Percentiles rank a stretch among this genome's conserved stretches.
Evolutionary conservation across 345 rosid species (phyloP).

Genomic region (Eucalyptus sideroxylon): DNA sequence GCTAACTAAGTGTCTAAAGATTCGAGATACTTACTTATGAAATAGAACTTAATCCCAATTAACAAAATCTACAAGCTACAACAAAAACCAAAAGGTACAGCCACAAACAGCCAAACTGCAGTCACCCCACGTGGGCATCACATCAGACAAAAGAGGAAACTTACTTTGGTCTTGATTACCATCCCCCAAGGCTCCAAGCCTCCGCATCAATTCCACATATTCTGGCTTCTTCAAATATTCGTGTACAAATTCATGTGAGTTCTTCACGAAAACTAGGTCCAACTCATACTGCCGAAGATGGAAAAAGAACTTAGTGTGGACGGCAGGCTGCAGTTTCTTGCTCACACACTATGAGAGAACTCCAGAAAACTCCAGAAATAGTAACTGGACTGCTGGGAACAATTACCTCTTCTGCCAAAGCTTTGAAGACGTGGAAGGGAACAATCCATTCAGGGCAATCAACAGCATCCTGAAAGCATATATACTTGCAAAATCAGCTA

Average conservation of each 20-base stretch:
- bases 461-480: conserved; percentile 74
- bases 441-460: conserved; percentile 99
- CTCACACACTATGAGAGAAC: background rate
- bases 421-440: conserved; percentile 79
- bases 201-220: conserved; percentile 65
- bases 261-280: conserved; percentile 87
- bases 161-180: conserved; percentile 87
- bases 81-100: background rate
- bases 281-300: conserved; percentile 58
- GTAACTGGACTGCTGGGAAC: background rate
- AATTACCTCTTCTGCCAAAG: conserved; percentile 86
- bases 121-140: background rate
- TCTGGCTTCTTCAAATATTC: conserved; percentile 77
- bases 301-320: background rate
- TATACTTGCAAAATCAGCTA: background rate
- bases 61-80: background rate
- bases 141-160: background rate
- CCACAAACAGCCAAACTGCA: background rate
- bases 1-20: background rate
- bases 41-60: background rate
- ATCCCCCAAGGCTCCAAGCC: conserved; percentile 96
- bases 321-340: background rate
- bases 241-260: conserved; percentile 80
- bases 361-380: background rate
- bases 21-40: background rate